Percentiles rank a stretch among this genome's conserved stretches.
Conservation (phyloP, 2,329 filamentous ascomycete species). For the Aspergillus pseudonomiae region DNA sequence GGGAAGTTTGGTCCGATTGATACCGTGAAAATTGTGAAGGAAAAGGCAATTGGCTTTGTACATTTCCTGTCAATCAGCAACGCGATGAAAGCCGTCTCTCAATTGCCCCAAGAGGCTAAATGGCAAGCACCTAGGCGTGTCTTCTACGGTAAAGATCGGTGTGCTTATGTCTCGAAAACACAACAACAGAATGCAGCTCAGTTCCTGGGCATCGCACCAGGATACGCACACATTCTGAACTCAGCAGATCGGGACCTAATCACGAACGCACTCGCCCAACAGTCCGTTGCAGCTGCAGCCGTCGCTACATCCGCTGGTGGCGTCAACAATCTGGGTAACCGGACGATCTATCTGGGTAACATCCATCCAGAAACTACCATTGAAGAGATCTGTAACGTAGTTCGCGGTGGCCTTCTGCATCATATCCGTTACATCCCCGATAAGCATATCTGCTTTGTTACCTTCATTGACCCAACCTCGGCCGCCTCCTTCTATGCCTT, state of each 20-base stretch:
- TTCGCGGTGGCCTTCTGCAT: constrained; percentile 90
- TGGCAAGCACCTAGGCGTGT: constrained; percentile 96
- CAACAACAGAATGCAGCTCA: constrained; percentile 99
- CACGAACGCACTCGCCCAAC: constrained; percentile 92
- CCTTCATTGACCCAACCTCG: constrained; percentile 97
- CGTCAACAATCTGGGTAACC: constrained; percentile 95
- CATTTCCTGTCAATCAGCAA: constrained; percentile 98
- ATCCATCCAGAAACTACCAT: constrained; percentile 99
- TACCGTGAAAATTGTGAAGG: constrained; percentile 94
- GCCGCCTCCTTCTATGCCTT: constrained; percentile 97
- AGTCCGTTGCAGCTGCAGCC: constrained; percentile 94
- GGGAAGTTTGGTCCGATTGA: constrained; percentile 97
- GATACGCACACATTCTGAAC: constrained; percentile 94
- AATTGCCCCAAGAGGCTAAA: constrained; percentile 92
- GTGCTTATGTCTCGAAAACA: constrained; percentile 98
- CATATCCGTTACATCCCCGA: constrained; percentile 99
- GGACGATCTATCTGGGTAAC: constrained; percentile 96
- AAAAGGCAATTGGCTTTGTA: constrained; percentile 97
- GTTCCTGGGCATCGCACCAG: constrained; percentile 94
- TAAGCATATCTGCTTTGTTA: constrained; percentile 99
- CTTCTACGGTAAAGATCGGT: constrained; percentile 98
- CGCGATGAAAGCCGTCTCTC: constrained; percentile 95
- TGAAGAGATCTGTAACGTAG: constrained; percentile 99
- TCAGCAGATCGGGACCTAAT: constrained; percentile 95
- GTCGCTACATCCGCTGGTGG: constrained; percentile 96